These are phyloP conservation scores for Aureobasidium sp. DNA, from an alignment of 2,329 filamentous ascomycete species.

Conservation along the genomic window DNA sequence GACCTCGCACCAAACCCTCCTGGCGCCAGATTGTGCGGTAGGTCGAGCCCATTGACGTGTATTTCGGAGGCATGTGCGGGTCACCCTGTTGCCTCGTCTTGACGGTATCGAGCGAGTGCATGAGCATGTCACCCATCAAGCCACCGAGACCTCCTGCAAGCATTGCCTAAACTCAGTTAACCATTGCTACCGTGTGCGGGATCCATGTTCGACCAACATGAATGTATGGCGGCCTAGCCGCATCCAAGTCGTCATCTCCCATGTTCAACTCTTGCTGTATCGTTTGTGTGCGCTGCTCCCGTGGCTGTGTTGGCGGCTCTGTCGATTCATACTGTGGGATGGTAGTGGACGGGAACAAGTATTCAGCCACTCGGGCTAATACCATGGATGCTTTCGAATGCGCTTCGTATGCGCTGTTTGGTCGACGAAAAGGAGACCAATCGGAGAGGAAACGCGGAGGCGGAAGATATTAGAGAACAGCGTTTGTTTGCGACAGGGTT, in stretches of 20 bases:
- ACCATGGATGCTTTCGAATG: slow-evolving; percentile 36
- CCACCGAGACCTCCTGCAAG: slow-evolving; percentile 89
- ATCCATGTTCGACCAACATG: slow-evolving; percentile 33
- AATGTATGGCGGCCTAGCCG: slow-evolving; percentile 41
- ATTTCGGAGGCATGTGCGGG: slow-evolving; percentile 85
- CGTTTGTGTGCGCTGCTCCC: neutral
- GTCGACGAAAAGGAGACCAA: neutral
- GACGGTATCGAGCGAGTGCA: slow-evolving; percentile 98
- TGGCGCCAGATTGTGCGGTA: slow-evolving; percentile 91
- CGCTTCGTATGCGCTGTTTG: slow-evolving; percentile 15
- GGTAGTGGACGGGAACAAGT: slow-evolving; percentile 34
- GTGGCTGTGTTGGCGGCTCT: slow-evolving; percentile 13
- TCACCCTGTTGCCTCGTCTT: slow-evolving; percentile 98
- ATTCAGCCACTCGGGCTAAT: slow-evolving; percentile 44
- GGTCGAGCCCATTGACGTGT: slow-evolving; percentile 80
- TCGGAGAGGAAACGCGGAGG: neutral
- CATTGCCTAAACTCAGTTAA: slow-evolving; percentile 61
- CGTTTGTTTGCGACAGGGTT: neutral
- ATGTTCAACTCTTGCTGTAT: neutral
- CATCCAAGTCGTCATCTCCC: slow-evolving; percentile 22
- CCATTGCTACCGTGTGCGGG: neutral
- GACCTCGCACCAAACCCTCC: slow-evolving; percentile 75
- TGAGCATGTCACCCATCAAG: slow-evolving; percentile 89
- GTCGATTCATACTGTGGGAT: slow-evolving; percentile 18
- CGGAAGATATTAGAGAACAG: neutral